These are phyloP conservation scores for Euphorbia tirucalli DNA, from an alignment of 345 rosid species.

Conservation along the genomic window DNA sequence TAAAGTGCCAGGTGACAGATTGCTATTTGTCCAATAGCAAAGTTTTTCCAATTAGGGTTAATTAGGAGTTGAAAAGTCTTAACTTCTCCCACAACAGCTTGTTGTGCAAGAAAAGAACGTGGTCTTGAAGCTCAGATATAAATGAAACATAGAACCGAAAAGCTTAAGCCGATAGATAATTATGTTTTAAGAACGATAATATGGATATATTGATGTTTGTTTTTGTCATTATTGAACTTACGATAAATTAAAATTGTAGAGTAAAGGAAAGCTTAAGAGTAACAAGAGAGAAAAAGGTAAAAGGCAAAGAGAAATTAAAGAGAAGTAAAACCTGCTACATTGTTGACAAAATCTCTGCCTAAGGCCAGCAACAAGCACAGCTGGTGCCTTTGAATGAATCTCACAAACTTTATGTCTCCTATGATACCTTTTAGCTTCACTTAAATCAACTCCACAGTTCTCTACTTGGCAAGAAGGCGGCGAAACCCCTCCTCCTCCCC, in stretches of 20 bases:
- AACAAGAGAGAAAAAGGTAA: too few species aligned
- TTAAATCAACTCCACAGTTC: slow-evolving; percentile 60
- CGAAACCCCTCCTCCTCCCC: slow-evolving; percentile 29
- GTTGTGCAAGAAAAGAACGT: background rate
- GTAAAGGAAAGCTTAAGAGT: too few species aligned
- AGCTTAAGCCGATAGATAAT: too few species aligned
- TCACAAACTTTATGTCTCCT: slow-evolving; percentile 87
- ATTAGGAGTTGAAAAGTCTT: background rate
- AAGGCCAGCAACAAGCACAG: slow-evolving; percentile 54
- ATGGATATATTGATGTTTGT: too few species aligned
- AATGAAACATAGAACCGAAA: too few species aligned
- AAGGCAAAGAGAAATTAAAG: too few species aligned
- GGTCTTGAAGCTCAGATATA: too few species aligned
- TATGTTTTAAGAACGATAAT: too few species aligned
- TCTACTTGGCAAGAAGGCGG: slow-evolving; percentile 64
- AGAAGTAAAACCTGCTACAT: slow-evolving; percentile 80
- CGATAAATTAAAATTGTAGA: too few species aligned
- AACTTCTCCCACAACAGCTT: background rate
- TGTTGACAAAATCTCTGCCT: slow-evolving; percentile 87
- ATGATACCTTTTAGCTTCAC: slow-evolving; percentile 70
- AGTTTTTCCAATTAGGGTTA: background rate
- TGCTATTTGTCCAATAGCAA: too few species aligned
- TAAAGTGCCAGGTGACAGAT: too few species aligned
- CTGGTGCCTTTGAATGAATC: slow-evolving; percentile 69
- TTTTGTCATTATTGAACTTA: too few species aligned